Evolutionary conservation across 2,329 filamentous ascomycete genomes (phyloP), one percentile per base, ranked within the genome.

Genomic region (Pseudocercospora fuligena): DNA sequence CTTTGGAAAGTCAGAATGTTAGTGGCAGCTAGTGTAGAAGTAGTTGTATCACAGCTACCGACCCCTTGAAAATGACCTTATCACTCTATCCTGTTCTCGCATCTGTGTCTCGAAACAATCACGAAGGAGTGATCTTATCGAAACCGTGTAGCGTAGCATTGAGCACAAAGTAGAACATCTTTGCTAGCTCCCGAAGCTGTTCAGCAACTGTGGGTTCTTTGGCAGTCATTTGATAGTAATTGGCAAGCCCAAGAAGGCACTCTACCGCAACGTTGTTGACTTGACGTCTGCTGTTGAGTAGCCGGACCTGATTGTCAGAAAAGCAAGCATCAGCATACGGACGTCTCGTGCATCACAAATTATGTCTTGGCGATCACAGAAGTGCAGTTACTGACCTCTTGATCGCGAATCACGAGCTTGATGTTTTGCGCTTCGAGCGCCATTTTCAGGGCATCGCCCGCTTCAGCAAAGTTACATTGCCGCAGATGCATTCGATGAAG

Each of bases 131-230:
- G 9, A 57, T 23, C 4, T 62, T 56, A 19, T 62, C 27, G 29
- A 69, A 73, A 7, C 67, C 67, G n/a, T 54, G 29, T 36, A 65
- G 65, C 47, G 58, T 63, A 5, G 66, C 68, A 47, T 61, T 60
- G 1, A 68, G 21, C 12, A 66, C 63, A 14, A 58, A 36, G 36
- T 71, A 72, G 51, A 71, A 19, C 54, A 62, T 49, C 61, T 62
- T 65, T n/a, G 63, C 67, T 53, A 70, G 63, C 2, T 51, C 65
- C 49, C 64, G 49, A 16, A 67, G 51, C 58, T 72, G 58, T 54
- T 53, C 31, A 11, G 59, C 65, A 16, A 66, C n/a, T 27, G 61
- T 19, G 2, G 43, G n/a, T 9, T 56, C 61, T 65, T 70, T 5
- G 43, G 43, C 33, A 36, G 36, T 19, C 2, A n/a, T 46, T 29